Evolutionary conservation across 176 grass and related monocot species (phyloP).

Genomic region (Carex kokanica): DNA sequence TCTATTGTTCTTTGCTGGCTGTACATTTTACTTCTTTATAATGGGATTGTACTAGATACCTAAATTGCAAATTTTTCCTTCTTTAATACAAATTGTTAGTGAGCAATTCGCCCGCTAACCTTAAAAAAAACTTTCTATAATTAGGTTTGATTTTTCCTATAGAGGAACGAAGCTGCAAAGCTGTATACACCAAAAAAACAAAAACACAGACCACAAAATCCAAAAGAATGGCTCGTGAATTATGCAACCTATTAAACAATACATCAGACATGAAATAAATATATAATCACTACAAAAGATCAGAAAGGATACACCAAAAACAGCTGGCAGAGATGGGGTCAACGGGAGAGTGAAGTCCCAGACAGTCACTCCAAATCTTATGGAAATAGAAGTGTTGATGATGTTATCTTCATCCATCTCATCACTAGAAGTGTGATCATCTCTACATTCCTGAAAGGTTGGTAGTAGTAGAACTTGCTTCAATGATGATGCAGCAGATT

Average conservation of each 20-base stretch:
- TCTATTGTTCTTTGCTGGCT: no score
- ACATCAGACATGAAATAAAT: neutral
- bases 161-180: neutral
- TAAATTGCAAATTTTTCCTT: no score
- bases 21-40: no score
- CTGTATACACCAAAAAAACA: neutral
- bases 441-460: conserved; percentile 58
- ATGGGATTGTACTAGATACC: no score
- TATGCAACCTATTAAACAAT: neutral
- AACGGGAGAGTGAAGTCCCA: conserved; percentile 96
- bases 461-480: conserved; percentile 58
- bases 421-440: conserved; percentile 62
- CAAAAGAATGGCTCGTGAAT: conserved; percentile 2
- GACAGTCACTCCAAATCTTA: conserved; percentile 82
- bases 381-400: conserved; percentile 67
- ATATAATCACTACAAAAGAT: neutral
- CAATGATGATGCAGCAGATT: conserved; percentile 52
- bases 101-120: no score
- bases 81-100: no score
- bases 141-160: neutral
- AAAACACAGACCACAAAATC: neutral
- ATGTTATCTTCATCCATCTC: conserved; percentile 94
- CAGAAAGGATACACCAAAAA: conserved; percentile 94
- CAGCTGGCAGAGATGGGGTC: conserved; percentile 94
- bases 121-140: neutral